Conservation (phyloP, 1,284 basidiomycete genomes). For the Melampsora americana region DNA sequence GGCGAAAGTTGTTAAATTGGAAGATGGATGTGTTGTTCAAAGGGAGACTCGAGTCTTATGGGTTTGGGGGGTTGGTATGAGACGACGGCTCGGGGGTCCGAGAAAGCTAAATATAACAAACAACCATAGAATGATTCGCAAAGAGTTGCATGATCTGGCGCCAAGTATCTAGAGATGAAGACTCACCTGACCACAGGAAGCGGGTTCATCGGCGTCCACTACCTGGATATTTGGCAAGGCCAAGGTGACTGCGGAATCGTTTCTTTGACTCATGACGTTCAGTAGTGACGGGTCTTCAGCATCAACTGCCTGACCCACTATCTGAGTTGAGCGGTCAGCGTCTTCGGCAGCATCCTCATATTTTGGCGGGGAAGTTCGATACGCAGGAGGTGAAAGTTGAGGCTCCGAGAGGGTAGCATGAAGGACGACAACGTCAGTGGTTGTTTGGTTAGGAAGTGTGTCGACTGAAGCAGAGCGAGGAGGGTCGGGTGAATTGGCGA, state of each 20-base stretch:
- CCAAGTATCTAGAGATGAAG: no score
- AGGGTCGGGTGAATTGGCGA: neutral
- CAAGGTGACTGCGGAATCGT: neutral
- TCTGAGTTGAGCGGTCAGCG: neutral
- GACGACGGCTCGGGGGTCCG: no score
- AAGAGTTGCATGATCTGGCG: no score
- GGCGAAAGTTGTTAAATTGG: no score
- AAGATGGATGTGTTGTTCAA: no score
- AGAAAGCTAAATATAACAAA: no score
- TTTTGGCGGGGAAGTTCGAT: neutral
- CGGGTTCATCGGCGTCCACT: neutral
- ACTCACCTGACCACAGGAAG: neutral
- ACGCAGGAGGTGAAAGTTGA: neutral
- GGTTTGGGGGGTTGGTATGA: no score
- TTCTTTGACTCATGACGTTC: neutral
- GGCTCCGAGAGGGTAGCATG: neutral
- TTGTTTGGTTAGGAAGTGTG: neutral
- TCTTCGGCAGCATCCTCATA: conserved; percentile 3
- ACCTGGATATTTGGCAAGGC: neutral
- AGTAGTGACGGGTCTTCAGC: neutral
- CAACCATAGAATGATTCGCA: no score
- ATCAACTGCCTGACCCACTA: neutral
- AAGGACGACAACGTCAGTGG: neutral
- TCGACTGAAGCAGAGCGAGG: neutral
- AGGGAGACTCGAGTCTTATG: no score